A percentile compares a stretch with the other conserved stretches of the same genome.
These are phyloP conservation scores for Serendipita vermifera DNA, from an alignment of 768 basidiomycete species.

Conservation along the genomic window DNA sequence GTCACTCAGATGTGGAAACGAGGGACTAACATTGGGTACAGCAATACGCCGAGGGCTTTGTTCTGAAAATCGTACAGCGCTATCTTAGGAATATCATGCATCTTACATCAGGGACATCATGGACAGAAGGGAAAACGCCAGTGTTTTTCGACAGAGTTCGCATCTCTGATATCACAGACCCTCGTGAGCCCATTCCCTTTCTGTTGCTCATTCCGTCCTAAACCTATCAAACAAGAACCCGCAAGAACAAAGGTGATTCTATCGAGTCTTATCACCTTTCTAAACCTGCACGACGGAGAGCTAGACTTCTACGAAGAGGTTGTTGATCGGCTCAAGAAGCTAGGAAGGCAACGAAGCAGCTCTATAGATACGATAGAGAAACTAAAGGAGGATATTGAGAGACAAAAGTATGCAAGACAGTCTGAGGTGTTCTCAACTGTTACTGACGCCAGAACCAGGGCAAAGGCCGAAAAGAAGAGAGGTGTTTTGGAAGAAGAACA, in stretches of 20 bases:
- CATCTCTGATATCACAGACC: conserved; percentile 8
- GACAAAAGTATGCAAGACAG: neutral
- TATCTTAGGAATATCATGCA: neutral
- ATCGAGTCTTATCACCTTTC: neutral
- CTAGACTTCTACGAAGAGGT: neutral
- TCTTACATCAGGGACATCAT: conserved; percentile 2
- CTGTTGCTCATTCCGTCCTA: neutral
- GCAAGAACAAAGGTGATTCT: conserved; percentile 3
- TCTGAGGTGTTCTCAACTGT: no score
- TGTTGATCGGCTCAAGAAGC: neutral
- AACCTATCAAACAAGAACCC: neutral
- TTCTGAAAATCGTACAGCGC: neutral
- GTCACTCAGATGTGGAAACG: neutral
- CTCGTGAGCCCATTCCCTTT: neutral
- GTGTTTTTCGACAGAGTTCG: neutral
- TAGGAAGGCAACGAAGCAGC: neutral
- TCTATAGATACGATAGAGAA: neutral
- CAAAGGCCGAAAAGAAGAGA: neutral
- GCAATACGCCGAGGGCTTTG: conserved; percentile 4
- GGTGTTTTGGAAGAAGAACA: neutral
- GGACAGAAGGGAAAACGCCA: neutral
- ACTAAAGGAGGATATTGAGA: neutral
- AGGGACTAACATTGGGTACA: neutral
- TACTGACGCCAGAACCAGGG: no score
- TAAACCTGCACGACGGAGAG: conserved; percentile 5